Conservation (phyloP, 257 asterid genomes). For the Solanum medicagineum region DNA sequence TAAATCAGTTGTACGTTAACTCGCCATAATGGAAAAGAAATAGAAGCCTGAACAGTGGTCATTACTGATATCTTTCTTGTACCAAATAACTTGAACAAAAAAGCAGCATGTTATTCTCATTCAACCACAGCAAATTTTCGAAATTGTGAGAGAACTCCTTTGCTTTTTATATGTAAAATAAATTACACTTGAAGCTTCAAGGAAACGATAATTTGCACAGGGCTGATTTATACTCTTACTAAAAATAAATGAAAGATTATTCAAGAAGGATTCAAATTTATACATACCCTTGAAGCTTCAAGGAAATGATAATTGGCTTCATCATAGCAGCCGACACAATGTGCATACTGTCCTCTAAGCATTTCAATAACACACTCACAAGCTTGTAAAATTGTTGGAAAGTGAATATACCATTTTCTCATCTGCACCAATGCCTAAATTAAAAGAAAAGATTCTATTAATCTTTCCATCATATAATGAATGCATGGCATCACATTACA, state of each 20-base stretch:
- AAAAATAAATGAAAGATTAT: neutral
- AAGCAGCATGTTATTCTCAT: neutral
- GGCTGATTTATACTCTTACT: neutral
- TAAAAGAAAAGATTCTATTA: neutral
- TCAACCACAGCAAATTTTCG: neutral
- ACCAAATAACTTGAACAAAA: neutral
- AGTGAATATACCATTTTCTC: constrained; percentile 73
- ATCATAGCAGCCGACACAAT: constrained; percentile 65
- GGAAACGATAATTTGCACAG: neutral
- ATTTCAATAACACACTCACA: constrained; percentile 81
- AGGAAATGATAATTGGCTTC: constrained; percentile 89
- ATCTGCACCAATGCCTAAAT: constrained; percentile 87
- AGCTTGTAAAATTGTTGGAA: constrained; percentile 91
- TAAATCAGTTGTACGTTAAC: neutral
- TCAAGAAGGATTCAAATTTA: neutral
- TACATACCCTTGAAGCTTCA: constrained; percentile 70
- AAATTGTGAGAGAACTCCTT: neutral
- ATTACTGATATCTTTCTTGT: neutral
- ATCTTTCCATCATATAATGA: neutral
- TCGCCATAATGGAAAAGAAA: neutral
- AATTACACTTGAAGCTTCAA: neutral
- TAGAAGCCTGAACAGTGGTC: neutral
- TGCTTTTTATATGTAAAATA: neutral
- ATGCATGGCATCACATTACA: neutral
- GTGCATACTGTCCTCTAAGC: constrained; percentile 96